Evolutionary conservation across 2,329 filamentous ascomycete genomes (phyloP).

Genomic region (Alternaria arbusti): DNA sequence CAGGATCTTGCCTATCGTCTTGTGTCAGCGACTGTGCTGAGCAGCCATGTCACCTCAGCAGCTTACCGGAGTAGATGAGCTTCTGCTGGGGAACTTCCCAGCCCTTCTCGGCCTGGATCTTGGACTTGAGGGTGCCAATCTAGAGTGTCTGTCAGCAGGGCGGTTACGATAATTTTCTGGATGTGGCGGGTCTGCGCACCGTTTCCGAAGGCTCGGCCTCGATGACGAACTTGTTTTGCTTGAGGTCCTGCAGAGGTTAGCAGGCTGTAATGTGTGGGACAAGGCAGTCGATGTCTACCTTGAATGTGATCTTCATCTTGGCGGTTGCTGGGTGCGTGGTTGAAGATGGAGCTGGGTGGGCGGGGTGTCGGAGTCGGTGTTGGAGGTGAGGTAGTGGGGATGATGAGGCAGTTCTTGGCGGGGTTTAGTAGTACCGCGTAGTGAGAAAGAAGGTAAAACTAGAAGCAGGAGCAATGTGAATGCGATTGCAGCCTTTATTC

Average conservation of each 20-base stretch:
- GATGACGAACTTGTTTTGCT: conserved; percentile 97
- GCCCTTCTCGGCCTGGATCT: conserved; percentile 89
- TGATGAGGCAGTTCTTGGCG: conserved; percentile 14
- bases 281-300: conserved; percentile 54
- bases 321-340: conserved; percentile 29
- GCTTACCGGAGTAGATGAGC: conserved; percentile 94
- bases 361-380: conserved; percentile 32
- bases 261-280: conserved; percentile 9
- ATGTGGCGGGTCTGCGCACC: conserved; percentile 59
- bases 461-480: not conserved
- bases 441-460: not conserved
- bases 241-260: conserved; percentile 75
- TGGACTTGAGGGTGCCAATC: conserved; percentile 91
- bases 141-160: conserved; percentile 48
- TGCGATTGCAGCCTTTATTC: not conserved
- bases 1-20: conserved; percentile 83
- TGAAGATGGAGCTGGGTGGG: conserved; percentile 28
- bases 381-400: conserved; percentile 20
- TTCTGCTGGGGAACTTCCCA: conserved; percentile 92
- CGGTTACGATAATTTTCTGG: conserved; percentile 12
- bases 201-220: conserved; percentile 92
- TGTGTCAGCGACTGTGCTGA: conserved; percentile 35
- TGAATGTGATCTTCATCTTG: conserved; percentile 74
- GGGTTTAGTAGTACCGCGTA: conserved; percentile 5
- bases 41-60: conserved; percentile 4